Base-by-base conservation (phyloP, 306 rosid genomes). In the Quercus suber region DNA sequence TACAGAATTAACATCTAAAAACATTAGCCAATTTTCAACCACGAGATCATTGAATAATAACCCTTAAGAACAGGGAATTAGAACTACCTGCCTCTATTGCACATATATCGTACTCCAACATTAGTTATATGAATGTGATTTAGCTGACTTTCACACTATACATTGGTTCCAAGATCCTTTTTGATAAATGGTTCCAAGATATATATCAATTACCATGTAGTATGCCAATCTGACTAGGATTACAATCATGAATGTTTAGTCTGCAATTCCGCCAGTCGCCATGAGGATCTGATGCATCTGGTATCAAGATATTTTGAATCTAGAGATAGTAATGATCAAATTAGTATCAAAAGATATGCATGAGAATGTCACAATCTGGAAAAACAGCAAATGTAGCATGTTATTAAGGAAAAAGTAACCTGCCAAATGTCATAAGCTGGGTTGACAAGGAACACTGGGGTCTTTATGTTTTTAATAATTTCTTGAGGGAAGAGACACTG, bases 341-440 rank as follows among this genome's bases (percentile, higher is more conserved):
- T 74, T 78, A 51, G 73, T 19, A 71, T 68, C 64, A 60, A 27
- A 69, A 33, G 13, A 75, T 71, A 76, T 17, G 49, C 78, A 71
- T 20, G 74, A 57, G 70, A 76, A 45, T 63, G 76, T 70, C 4
- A 67, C 41, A 73, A 45, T 65, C 52, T n/a, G 15, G 23, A 15
- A 52, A 28, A 28, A 12, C 52, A 55, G 61, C 41, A 76, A 85
- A 83, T 63, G 59, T 80, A 84, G 71, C 55, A 76, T 51, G 82
- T 70, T 53, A 55, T n/a, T 23, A 18, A 73, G 78, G 74, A 82
- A 78, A 56, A 56, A 78, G 45, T 78, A 80, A 90, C 99, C 97
- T 95, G 98, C 99, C 98, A 95, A 80, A 89, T 91, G 80, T 95
- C 98, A 80, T 93, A 95, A 63, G 92, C 97, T 77, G 98, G 92